Evolutionary conservation across 306 rosid genomes (phyloP), one percentile per base, ranked within the genome.

Genomic region (Canavalia ensiformis): DNA sequence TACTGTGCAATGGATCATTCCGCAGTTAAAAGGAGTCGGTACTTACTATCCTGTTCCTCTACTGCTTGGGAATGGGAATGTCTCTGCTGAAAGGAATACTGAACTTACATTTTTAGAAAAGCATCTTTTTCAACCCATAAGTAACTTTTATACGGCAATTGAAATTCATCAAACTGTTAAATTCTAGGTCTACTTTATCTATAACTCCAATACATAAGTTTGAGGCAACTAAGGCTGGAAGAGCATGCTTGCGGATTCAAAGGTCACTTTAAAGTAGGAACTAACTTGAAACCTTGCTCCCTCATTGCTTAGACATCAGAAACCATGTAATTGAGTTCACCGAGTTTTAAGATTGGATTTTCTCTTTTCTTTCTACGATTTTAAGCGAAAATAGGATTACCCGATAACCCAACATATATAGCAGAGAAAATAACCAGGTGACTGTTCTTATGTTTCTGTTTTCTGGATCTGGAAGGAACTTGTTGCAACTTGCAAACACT

Each of bases 1-100:
- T 65, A 52, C 72, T 68, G 10, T 18, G 29, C 25, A 3, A 8
- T 82, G 7, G 10, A 74, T 55, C 75, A 4, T 68, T 70, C 37
- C 41, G 68, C 50, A 31, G 11, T 70, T 58, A 30, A 55, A 55
- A 46, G 51, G 47, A 52, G 52, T 46, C 10, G 10, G 39, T 39
- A 34, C 57, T 52, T 52, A 8, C 2, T 45, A 7, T 13, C 45
- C 51, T 63, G 41, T 67, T 78, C 44, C 12, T 66, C 28, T 74
- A 73, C 74, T 51, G 34, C 63, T 52, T 83, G 18, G 30, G 60
- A 52, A 33, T 83, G 18, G 30, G 60, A 52, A 33, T 83, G 62
- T 62, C 39, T 54, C 29, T 44, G 8, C 67, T 31, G 34, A 59
- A 74, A 50, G 60, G 28, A 60, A 60, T 3, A 29, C 18, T 37